A percentile compares a stretch with the other conserved stretches of the same genome.
Conservation (phyloP, 176 grass and related monocot genomes). For the Poa annua region DNA sequence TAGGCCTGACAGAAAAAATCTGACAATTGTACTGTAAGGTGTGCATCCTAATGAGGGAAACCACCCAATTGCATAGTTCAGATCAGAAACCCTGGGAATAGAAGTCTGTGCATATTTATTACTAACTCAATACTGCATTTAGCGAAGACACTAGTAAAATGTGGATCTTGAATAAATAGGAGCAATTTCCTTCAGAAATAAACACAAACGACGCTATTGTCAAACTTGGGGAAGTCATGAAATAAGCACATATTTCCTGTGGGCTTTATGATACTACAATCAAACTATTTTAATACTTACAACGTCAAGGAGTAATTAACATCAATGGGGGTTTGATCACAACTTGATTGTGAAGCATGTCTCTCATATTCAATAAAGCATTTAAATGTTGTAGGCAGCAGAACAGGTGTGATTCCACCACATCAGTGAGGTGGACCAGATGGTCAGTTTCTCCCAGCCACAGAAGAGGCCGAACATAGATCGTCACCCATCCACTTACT, state of each 20-base stretch:
- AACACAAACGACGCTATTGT: background rate
- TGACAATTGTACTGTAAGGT: background rate
- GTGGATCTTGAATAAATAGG: background rate
- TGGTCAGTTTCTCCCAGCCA: background rate
- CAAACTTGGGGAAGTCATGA: background rate
- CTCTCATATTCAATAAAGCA: conserved; percentile 10
- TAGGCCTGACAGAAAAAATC: conserved; percentile 1
- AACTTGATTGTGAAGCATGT: background rate
- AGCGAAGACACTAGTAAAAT: background rate
- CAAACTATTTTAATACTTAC: background rate
- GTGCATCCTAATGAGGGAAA: background rate
- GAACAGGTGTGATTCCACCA: background rate
- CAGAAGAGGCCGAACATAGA: background rate
- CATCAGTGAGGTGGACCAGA: background rate
- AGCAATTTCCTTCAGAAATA: conserved; percentile 8
- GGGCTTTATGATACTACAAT: background rate
- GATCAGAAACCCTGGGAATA: background rate
- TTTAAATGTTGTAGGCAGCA: conserved; percentile 1
- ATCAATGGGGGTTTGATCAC: too few species aligned
- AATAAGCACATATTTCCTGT: background rate
- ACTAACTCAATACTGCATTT: background rate
- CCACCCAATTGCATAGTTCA: background rate
- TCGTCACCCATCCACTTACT: background rate
- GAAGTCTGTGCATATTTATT: background rate
- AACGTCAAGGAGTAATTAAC: background rate